These are phyloP conservation scores for Thermomucor indicae-seudaticae DNA, from an alignment of 371 early-diverging fungal species.

Conservation along the genomic window DNA sequence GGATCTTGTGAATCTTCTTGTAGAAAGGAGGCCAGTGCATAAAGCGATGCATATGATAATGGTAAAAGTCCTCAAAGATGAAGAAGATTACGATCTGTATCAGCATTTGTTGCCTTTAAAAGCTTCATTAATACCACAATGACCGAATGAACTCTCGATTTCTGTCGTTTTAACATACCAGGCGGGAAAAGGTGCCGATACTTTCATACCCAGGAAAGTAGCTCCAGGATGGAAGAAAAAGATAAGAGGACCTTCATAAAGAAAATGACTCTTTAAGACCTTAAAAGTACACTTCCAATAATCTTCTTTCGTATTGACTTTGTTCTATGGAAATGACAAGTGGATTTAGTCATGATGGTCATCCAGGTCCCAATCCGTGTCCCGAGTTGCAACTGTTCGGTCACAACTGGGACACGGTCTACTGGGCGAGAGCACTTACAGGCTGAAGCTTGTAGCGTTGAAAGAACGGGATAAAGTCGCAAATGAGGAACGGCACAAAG, in stretches of 20 bases:
- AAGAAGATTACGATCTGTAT: slow-evolving; percentile 71
- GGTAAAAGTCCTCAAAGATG: slow-evolving; percentile 78
- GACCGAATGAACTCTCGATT: neutral
- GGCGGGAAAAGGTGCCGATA: slow-evolving; percentile 80
- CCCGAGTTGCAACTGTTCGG: no score
- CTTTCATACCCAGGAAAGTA: slow-evolving; percentile 76
- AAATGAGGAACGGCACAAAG: slow-evolving; percentile 69
- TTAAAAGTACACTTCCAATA: slow-evolving; percentile 73
- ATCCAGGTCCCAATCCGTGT: no score
- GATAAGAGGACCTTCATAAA: slow-evolving; percentile 83
- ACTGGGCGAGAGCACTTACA: slow-evolving; percentile 16
- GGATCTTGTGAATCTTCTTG: slow-evolving; percentile 87
- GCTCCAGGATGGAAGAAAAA: slow-evolving; percentile 84
- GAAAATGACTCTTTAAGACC: slow-evolving; percentile 71
- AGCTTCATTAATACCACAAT: no score
- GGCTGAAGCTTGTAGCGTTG: slow-evolving; percentile 21
- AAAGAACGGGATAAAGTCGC: slow-evolving; percentile 31
- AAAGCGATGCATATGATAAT: slow-evolving; percentile 80
- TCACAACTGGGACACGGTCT: neutral
- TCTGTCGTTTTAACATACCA: slow-evolving; percentile 53
- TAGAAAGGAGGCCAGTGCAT: slow-evolving; percentile 88
- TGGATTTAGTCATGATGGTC: neutral
- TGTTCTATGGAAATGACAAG: slow-evolving; percentile 37
- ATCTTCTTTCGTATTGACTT: slow-evolving; percentile 60
- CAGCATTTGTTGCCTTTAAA: slow-evolving; percentile 20